These are phyloP conservation scores for Saccharomyces hybrid DNA, from an alignment of 1,139 yeast genomes.

Conservation along the genomic window DNA sequence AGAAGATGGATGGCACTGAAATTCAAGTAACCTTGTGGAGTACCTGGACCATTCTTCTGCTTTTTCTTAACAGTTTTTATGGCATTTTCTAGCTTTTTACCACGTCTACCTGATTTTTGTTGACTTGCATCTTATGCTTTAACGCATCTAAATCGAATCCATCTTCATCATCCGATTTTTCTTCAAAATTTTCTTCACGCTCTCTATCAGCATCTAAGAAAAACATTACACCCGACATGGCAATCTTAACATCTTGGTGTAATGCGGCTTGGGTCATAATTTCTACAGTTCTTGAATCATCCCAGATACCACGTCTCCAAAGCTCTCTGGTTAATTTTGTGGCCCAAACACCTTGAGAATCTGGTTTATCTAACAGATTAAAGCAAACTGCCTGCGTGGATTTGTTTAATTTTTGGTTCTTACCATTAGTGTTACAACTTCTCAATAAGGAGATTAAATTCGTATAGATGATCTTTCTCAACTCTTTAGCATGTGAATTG, in stretches of 20 bases:
- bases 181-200: slow-evolving; percentile 75
- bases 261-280: slow-evolving; percentile 93
- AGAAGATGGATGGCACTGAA: slow-evolving; percentile 89
- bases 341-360: slow-evolving; percentile 88
- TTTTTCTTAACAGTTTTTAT: slow-evolving; percentile 61
- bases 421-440: slow-evolving; percentile 70
- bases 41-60: slow-evolving; percentile 39
- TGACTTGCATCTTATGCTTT: slow-evolving; percentile 73
- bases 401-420: slow-evolving; percentile 75
- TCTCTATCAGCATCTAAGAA: slow-evolving; percentile 94
- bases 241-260: slow-evolving; percentile 78
- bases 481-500: slow-evolving; percentile 65
- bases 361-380: slow-evolving; percentile 71
- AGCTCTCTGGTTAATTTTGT: slow-evolving; percentile 88
- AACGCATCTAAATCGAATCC: slow-evolving; percentile 60
- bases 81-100: slow-evolving; percentile 69
- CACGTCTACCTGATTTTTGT: slow-evolving; percentile 74
- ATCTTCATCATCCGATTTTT: slow-evolving; percentile 65
- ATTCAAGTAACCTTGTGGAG: slow-evolving; percentile 68
- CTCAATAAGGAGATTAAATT: slow-evolving; percentile 73
- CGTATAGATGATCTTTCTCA: slow-evolving; percentile 75
- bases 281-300: slow-evolving; percentile 90
- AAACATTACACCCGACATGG: slow-evolving; percentile 81
- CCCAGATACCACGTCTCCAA: slow-evolving; percentile 98
- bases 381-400: slow-evolving; percentile 88